Evolutionary conservation across 495 filamentous ascomycete genomes (phyloP).

Genomic region (Penicillium coffeae): DNA sequence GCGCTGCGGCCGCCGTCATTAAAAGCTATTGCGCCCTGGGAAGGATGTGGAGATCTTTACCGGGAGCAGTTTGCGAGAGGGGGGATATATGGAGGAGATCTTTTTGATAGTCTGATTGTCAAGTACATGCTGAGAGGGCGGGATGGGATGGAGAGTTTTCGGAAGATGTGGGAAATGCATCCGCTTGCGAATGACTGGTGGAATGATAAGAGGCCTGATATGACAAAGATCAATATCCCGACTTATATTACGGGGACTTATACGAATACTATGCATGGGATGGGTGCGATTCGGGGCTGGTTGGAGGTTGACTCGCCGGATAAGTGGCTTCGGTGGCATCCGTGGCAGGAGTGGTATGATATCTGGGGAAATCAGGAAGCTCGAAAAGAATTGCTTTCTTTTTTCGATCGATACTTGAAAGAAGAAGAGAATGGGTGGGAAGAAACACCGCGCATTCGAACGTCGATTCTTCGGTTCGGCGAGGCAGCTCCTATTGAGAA

Average conservation of each 20-base stretch:
- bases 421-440: slow-evolving; percentile 37
- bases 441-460: slow-evolving; percentile 27
- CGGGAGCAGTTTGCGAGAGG: slow-evolving; percentile 29
- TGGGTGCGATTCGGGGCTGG: slow-evolving; percentile 35
- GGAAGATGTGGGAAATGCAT: slow-evolving; percentile 11
- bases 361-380: background rate
- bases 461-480: slow-evolving; percentile 9
- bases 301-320: no score
- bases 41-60: slow-evolving; percentile 37
- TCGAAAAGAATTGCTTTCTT: slow-evolving; percentile 30
- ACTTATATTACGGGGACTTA: slow-evolving; percentile 21
- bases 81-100: slow-evolving; percentile 43
- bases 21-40: slow-evolving; percentile 40
- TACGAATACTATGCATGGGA: slow-evolving; percentile 30
- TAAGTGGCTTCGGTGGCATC: background rate
- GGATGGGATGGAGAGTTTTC: slow-evolving; percentile 24
- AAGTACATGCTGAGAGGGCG: slow-evolving; percentile 12
- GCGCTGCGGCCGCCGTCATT: slow-evolving; percentile 32
- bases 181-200: slow-evolving; percentile 20
- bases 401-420: slow-evolving; percentile 37
- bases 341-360: slow-evolving; percentile 14
- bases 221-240: slow-evolving; percentile 19
- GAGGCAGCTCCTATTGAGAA: background rate
- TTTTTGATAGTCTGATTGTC: slow-evolving; percentile 10
- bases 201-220: slow-evolving; percentile 19